Percentiles rank a stretch among this genome's conserved stretches.
Evolutionary conservation across 352 stramenopile species (phyloP).

Genomic region (Aphanomyces invadans): DNA sequence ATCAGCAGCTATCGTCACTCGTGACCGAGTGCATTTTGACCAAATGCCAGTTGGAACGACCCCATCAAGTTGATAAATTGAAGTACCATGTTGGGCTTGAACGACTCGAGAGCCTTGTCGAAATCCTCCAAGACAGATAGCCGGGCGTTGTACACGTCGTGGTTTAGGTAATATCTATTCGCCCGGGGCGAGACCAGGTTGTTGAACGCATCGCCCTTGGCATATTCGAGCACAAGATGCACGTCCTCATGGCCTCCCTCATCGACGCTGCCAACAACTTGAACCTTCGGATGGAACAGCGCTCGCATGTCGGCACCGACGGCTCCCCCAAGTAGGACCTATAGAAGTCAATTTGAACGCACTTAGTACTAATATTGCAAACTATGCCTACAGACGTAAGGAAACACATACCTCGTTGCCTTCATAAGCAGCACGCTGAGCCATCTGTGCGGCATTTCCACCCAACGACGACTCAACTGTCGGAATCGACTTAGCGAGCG

Average conservation of each 20-base stretch:
- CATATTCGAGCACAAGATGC: slow-evolving; percentile 73
- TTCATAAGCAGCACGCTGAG: slow-evolving; percentile 56
- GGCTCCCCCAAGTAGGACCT: slow-evolving; percentile 59
- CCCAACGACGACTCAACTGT: slow-evolving; percentile 61
- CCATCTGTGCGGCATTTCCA: slow-evolving; percentile 75
- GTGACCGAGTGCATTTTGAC: no score
- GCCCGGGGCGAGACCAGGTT: slow-evolving; percentile 55
- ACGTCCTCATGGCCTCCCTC: slow-evolving; percentile 62
- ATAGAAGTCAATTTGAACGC: no score
- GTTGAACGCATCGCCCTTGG: slow-evolving; percentile 52
- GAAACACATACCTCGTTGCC: slow-evolving; percentile 32
- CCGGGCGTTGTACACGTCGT: slow-evolving; percentile 76
- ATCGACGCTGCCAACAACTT: slow-evolving; percentile 56
- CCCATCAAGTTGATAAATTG: no score
- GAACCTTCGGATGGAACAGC: slow-evolving; percentile 52
- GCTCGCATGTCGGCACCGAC: slow-evolving; percentile 71
- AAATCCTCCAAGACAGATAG: slow-evolving; percentile 76
- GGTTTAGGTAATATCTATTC: slow-evolving; percentile 81
- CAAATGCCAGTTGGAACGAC: no score
- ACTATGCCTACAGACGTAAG: no score
- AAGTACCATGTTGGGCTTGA: slow-evolving; percentile 47
- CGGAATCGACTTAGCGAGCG: slow-evolving; percentile 47
- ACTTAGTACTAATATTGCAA: no score
- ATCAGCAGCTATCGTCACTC: no score
- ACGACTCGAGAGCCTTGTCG: slow-evolving; percentile 44